These are phyloP conservation scores for Wickerhamiella kurtzmanii DNA, from an alignment of 805 yeast species.

Conservation along the genomic window DNA sequence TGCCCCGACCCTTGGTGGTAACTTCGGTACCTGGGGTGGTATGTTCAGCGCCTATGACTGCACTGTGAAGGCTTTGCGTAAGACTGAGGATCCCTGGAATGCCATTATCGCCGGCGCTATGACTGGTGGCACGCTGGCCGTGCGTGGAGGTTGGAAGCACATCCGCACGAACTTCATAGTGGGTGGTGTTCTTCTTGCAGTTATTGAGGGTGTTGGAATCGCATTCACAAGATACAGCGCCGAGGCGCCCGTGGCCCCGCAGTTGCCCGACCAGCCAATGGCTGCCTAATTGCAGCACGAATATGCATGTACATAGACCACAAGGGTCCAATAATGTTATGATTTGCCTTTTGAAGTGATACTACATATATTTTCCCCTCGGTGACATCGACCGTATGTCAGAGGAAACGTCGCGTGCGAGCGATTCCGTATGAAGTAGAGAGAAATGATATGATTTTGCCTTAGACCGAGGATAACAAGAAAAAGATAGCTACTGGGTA, in stretches of 20 bases:
- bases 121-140: constrained; percentile 95
- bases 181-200: constrained; percentile 93
- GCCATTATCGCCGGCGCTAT: constrained; percentile 96
- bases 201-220: constrained; percentile 96
- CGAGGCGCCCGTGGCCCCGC: constrained; percentile 43
- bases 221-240: constrained; percentile 81
- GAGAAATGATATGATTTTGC: not conserved
- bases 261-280: constrained; percentile 20
- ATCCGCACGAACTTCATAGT: constrained; percentile 93
- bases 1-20: constrained; percentile 98
- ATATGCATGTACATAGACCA: not conserved
- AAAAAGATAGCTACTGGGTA: no score
- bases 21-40: constrained; percentile 99
- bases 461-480: not conserved
- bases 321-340: no score
- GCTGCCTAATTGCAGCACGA: constrained; percentile 4
- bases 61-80: constrained; percentile 85
- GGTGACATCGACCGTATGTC: not conserved
- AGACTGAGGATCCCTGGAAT: constrained; percentile 97
- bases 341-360: not conserved
- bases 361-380: not conserved
- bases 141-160: constrained; percentile 98
- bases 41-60: constrained; percentile 91
- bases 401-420: no score
- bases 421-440: not conserved